phyloP scores from a whole-genome alignment of 2,329 filamentous ascomycete genomes.

The Ceratocystis variospora region DNA sequence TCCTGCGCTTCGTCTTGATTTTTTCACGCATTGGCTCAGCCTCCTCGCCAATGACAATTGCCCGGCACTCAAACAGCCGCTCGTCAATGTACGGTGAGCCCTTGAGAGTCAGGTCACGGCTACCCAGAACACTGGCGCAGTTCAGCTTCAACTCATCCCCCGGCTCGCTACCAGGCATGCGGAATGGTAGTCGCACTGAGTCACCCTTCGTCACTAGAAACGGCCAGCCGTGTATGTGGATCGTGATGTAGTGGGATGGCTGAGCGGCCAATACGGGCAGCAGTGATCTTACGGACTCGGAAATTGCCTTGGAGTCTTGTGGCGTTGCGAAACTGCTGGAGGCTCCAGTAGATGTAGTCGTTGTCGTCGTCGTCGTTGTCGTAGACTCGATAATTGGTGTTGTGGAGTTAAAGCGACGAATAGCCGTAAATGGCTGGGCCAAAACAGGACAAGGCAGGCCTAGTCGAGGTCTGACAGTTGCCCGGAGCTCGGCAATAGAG shows the following conservation, averaged over 20 bases:
- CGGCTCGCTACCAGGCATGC: slow-evolving; percentile 59
- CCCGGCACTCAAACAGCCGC: slow-evolving; percentile 69
- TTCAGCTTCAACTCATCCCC: slow-evolving; percentile 83
- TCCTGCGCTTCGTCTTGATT: slow-evolving; percentile 69
- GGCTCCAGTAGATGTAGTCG: slow-evolving; percentile 25
- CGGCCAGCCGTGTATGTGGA: slow-evolving; percentile 64
- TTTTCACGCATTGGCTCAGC: slow-evolving; percentile 63
- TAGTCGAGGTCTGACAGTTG: slow-evolving; percentile 24
- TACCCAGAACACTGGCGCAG: slow-evolving; percentile 68
- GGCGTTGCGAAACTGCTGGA: slow-evolving; percentile 29
- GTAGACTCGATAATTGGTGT: slow-evolving; percentile 15
- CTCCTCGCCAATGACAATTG: slow-evolving; percentile 73
- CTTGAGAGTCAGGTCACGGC: slow-evolving; percentile 79
- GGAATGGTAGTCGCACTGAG: slow-evolving; percentile 62
- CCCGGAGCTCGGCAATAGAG: slow-evolving; percentile 48
- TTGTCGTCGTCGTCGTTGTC: slow-evolving; percentile 26
- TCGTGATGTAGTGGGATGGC: slow-evolving; percentile 61
- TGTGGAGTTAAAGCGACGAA: slow-evolving; percentile 27
- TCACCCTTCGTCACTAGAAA: slow-evolving; percentile 71
- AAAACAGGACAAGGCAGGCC: slow-evolving; percentile 30
- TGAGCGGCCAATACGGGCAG: slow-evolving; percentile 61
- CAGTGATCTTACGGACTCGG: slow-evolving; percentile 43
- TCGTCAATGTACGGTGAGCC: slow-evolving; percentile 73
- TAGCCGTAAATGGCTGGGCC: slow-evolving; percentile 34
- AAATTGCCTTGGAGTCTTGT: slow-evolving; percentile 34